phyloP scores from a whole-genome alignment of 306 rosid species.

The Biancaea sappan region DNA sequence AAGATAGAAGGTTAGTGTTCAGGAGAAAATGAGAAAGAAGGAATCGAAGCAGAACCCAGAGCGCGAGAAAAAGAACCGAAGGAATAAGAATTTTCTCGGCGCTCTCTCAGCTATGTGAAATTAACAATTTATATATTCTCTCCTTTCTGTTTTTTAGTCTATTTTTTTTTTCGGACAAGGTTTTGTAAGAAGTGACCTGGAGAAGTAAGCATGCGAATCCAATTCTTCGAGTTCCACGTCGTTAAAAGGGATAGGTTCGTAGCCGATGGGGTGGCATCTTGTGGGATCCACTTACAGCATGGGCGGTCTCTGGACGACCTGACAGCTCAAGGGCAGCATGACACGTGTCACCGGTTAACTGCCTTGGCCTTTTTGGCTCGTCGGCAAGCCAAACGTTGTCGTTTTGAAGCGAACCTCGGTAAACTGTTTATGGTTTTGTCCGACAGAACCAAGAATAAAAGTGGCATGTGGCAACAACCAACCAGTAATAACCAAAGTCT shows the following conservation, averaged over 20 bases:
- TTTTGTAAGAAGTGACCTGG: constrained; percentile 10
- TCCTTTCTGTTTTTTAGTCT: neutral
- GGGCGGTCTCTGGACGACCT: neutral
- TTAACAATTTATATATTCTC: neutral
- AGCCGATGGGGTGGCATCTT: neutral
- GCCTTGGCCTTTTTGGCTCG: neutral
- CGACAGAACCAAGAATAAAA: too few species aligned
- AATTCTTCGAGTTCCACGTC: constrained; percentile 31
- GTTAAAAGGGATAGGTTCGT: neutral
- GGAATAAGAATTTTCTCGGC: neutral
- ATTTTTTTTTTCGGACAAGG: neutral
- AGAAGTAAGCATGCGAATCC: constrained; percentile 23
- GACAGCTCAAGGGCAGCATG: neutral
- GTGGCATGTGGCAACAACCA: too few species aligned
- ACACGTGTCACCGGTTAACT: neutral
- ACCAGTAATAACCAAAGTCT: too few species aligned
- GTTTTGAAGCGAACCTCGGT: neutral
- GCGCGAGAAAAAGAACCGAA: constrained; percentile 8
- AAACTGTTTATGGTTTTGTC: too few species aligned
- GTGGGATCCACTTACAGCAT: neutral
- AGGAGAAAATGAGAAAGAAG: constrained; percentile 2
- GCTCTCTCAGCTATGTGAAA: too few species aligned
- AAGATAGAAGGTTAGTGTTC: neutral
- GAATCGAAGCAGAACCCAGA: constrained; percentile 31
- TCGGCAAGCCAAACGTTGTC: constrained; percentile 18